Evolutionary conservation across 2,329 filamentous ascomycete genomes (phyloP).

Genomic region (Aspergillus transmontanensis): DNA sequence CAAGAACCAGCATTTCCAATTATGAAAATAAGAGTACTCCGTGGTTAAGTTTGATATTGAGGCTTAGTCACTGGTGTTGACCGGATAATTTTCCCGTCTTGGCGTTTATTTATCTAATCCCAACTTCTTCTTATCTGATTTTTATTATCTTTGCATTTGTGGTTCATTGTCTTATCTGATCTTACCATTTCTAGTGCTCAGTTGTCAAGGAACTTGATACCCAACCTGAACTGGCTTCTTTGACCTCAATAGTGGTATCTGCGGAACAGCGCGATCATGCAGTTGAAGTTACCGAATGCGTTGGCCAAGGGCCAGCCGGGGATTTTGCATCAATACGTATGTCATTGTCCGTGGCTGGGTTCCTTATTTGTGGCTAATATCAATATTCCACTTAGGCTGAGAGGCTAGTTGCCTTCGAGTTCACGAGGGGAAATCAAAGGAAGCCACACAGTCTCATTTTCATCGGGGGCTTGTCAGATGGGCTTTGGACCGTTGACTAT

Average conservation of each 20-base stretch:
- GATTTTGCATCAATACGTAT: slow-evolving; percentile 11
- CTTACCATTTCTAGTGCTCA: background rate
- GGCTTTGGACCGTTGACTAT: slow-evolving; percentile 56
- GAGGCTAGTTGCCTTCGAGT: slow-evolving; percentile 43
- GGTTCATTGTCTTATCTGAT: background rate
- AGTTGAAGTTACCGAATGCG: slow-evolving; percentile 19
- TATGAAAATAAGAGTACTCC: too few species aligned
- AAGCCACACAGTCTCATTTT: slow-evolving; percentile 56
- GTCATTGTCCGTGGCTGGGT: background rate
- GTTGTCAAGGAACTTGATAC: background rate
- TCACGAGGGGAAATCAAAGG: slow-evolving; percentile 26
- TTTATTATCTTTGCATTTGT: background rate
- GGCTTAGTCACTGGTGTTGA: background rate
- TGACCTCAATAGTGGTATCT: background rate
- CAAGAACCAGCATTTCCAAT: too few species aligned
- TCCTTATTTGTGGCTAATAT: background rate
- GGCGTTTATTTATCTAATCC: background rate
- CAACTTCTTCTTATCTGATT: slow-evolving; percentile 1
- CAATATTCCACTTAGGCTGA: slow-evolving; percentile 26
- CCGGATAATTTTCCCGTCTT: background rate
- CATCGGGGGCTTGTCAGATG: slow-evolving; percentile 61
- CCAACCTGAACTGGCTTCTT: background rate
- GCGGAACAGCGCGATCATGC: background rate
- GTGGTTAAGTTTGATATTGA: background rate
- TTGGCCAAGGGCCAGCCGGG: slow-evolving; percentile 4